These are phyloP conservation scores for Cercospora zeae-maydis DNA, from an alignment of 2,329 filamentous ascomycete genomes.

Conservation along the genomic window DNA sequence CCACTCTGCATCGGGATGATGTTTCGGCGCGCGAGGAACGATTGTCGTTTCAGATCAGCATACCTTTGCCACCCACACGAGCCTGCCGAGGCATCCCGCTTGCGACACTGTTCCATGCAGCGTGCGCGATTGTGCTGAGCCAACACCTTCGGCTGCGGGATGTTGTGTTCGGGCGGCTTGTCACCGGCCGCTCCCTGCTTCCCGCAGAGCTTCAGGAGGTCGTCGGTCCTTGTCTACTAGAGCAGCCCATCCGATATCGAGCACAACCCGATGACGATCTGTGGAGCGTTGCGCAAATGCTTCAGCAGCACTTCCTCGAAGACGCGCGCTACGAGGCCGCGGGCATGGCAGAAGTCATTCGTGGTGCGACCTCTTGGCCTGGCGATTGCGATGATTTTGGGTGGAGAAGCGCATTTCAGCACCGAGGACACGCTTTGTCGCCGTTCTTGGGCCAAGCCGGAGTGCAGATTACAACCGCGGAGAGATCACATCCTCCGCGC, in stretches of 20 bases:
- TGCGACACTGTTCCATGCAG: slow-evolving; percentile 52
- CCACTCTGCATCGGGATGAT: not conserved
- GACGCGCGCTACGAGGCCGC: slow-evolving; percentile 9
- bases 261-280: slow-evolving; percentile 1
- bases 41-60: slow-evolving; percentile 12
- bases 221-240: slow-evolving; percentile 15
- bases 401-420: slow-evolving; percentile 18
- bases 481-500: slow-evolving; percentile 7
- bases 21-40: not conserved
- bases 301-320: slow-evolving; percentile 14
- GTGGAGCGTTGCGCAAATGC: slow-evolving; percentile 1
- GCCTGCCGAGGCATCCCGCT: slow-evolving; percentile 28
- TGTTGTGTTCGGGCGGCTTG: slow-evolving; percentile 50
- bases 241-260: slow-evolving; percentile 11
- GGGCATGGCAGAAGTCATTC: slow-evolving; percentile 15
- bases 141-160: slow-evolving; percentile 50
- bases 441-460: slow-evolving; percentile 8
- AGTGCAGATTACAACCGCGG: not conserved
- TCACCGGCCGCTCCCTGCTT: slow-evolving; percentile 15
- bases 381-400: slow-evolving; percentile 7
- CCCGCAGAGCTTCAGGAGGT: slow-evolving; percentile 1
- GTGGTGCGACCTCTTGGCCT: slow-evolving; percentile 5
- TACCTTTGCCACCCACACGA: slow-evolving; percentile 15
- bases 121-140: slow-evolving; percentile 56
- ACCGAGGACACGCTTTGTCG: not conserved